A percentile compares a stretch with the other conserved stretches of the same genome.
These are phyloP conservation scores for Thalassiosira ordinaria DNA, from an alignment of 352 stramenopile genomes.

Conservation along the genomic window DNA sequence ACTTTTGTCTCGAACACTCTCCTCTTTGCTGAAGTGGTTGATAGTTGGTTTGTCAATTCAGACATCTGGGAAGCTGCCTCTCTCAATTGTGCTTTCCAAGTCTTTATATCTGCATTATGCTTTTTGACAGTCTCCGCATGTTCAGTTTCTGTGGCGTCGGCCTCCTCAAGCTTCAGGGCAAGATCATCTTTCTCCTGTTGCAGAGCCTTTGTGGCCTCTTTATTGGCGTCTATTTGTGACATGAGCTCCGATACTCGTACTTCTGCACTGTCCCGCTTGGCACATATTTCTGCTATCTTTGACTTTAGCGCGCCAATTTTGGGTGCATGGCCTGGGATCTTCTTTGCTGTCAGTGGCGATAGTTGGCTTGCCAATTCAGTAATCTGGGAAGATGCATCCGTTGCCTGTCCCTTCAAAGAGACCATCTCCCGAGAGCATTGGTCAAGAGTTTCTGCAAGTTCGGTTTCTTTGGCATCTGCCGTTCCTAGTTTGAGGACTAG, in stretches of 20 bases:
- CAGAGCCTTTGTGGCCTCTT: slow-evolving; percentile 6
- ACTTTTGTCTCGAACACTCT: slow-evolving; percentile 3
- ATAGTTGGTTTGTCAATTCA: slow-evolving; percentile 21
- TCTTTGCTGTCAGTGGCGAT: too few species aligned
- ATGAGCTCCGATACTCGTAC: slow-evolving; percentile 8
- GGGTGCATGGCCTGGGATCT: not conserved
- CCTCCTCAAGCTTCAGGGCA: slow-evolving; percentile 29
- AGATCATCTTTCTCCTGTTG: slow-evolving; percentile 33
- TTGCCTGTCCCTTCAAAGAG: slow-evolving; percentile 17
- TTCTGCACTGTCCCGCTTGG: not conserved
- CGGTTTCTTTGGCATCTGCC: slow-evolving; percentile 6
- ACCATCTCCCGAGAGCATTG: slow-evolving; percentile 19
- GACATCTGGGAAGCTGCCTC: not conserved
- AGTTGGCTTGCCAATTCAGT: slow-evolving; percentile 16
- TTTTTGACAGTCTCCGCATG: slow-evolving; percentile 2
- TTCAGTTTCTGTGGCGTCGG: slow-evolving; percentile 5
- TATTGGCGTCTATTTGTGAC: not conserved
- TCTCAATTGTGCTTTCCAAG: slow-evolving; percentile 12
- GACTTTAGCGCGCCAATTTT: slow-evolving; percentile 11
- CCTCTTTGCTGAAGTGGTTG: slow-evolving; percentile 2
- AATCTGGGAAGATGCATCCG: not conserved
- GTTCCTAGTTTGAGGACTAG: slow-evolving; percentile 29
- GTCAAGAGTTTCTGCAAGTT: not conserved
- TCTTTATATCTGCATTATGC: slow-evolving; percentile 19
- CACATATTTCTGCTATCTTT: slow-evolving; percentile 6